Evolutionary conservation across 1,284 basidiomycete species (phyloP), one percentile per base, ranked within the genome.

Genomic region (Ceratobasidium sp.): DNA sequence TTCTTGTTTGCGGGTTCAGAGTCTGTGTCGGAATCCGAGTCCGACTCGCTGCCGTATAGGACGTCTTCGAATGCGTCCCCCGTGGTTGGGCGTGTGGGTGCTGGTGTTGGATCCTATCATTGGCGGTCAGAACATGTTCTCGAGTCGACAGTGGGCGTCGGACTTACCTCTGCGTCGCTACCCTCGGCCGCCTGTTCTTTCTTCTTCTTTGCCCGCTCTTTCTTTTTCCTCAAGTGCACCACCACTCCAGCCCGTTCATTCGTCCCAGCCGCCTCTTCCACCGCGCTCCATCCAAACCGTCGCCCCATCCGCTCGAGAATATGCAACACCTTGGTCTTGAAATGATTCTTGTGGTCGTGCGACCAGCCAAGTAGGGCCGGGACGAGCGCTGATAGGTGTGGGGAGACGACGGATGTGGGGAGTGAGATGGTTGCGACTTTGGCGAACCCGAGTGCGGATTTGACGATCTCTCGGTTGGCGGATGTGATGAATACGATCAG

Each of bases 341-440:
- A 99, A 84, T 99, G 97, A 83, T 99, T 98, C 85, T 97, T 97
- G 87, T 99, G 97, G 84, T 98, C 96, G 82, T 97, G 95, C 6
- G 95, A 95, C 96, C 97, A 98, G 76, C 88, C 89, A 33, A 99
- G 88, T 20, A 99, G 88, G 0, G 93, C 94, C 0, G 96, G 94
- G 0, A 99, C 94, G 16, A 99, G 88, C 23, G 88, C 87, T 38
- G 88, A 87, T 16, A 99, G 88, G 82, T 97, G 92, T 0, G 92
- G 92, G 35, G 89, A 90, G 64, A 99, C 87, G 65, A 95, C 84
- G 4, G 92, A 89, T 0, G 87, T 82, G 0, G 95, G 89, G 52
- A 98, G 89, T 0, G 94, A 93, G 82, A 99, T 96, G 76, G 97
- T 93, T 14, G 93, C 91, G 52, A 99, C 94, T 85, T 99, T 99